A percentile compares a stretch with the other conserved stretches of the same genome.
These are phyloP conservation scores for Chlamydomonas asymmetrica DNA, from an alignment of 139 green algal species.

Conservation along the genomic window DNA sequence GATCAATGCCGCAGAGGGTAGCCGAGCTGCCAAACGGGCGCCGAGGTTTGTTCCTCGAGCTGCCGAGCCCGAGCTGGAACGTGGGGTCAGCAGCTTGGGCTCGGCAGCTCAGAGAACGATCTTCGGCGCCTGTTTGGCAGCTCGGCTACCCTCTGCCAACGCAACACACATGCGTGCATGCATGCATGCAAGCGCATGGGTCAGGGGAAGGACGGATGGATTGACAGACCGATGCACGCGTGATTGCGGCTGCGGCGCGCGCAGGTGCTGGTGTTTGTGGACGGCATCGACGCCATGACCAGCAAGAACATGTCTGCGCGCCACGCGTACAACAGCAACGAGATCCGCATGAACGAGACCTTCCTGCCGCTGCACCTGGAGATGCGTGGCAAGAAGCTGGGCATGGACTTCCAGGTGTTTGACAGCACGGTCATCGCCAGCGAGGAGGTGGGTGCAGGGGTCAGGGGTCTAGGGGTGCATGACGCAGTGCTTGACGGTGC, in stretches of 20 bases:
- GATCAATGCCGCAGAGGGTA: too few species aligned
- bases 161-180: background rate
- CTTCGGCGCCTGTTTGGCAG: too few species aligned
- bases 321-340: constrained; percentile 41
- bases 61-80: too few species aligned
- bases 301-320: constrained; percentile 49
- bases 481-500: background rate
- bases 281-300: constrained; percentile 67
- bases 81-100: too few species aligned
- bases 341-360: constrained; percentile 38
- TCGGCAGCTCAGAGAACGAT: too few species aligned
- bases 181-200: too few species aligned
- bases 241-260: background rate
- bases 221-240: background rate
- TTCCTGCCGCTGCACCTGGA: constrained; percentile 54
- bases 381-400: constrained; percentile 52
- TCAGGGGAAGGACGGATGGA: too few species aligned
- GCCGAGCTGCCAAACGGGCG: too few species aligned
- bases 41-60: too few species aligned
- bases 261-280: constrained; percentile 55
- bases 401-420: constrained; percentile 57
- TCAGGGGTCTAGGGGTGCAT: background rate
- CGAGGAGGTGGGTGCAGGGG: constrained; percentile 11
- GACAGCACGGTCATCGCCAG: constrained; percentile 35
- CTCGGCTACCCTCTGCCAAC: background rate